These are phyloP conservation scores for Didymella keratinophila DNA, from an alignment of 2,329 filamentous ascomycete species.

Conservation along the genomic window DNA sequence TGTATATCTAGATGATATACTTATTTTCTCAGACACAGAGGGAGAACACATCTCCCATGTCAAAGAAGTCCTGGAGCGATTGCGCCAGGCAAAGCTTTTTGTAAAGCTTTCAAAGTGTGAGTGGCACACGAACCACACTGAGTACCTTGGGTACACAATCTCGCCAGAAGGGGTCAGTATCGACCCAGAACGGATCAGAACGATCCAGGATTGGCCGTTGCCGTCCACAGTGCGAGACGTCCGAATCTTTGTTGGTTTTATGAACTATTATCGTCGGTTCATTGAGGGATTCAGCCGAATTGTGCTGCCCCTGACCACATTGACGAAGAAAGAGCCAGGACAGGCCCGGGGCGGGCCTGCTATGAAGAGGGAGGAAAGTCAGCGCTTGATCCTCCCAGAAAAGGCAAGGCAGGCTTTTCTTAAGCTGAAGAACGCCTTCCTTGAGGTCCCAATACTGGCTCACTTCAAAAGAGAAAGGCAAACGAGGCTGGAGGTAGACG, in stretches of 20 bases:
- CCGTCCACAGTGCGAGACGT: neutral
- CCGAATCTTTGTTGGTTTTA: neutral
- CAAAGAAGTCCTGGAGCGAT: neutral
- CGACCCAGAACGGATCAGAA: neutral
- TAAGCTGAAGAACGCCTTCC: neutral
- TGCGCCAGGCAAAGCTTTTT: neutral
- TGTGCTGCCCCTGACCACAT: neutral
- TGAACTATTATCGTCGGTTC: neutral
- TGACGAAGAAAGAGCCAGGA: neutral
- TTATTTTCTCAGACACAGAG: neutral
- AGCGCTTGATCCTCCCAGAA: neutral
- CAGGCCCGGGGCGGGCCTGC: neutral
- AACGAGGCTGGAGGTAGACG: neutral
- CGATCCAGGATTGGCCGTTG: neutral
- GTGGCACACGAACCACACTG: neutral
- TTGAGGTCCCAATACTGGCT: neutral
- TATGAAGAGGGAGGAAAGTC: neutral
- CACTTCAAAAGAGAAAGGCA: neutral
- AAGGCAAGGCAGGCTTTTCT: neutral
- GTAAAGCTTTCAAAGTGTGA: neutral
- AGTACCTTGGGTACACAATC: neutral
- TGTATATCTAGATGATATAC: neutral
- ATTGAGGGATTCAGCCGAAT: neutral
- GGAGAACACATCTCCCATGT: neutral
- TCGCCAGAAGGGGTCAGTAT: neutral